These are phyloP conservation scores for Saraca asoca DNA, from an alignment of 331 rosid species.

Conservation along the genomic window DNA sequence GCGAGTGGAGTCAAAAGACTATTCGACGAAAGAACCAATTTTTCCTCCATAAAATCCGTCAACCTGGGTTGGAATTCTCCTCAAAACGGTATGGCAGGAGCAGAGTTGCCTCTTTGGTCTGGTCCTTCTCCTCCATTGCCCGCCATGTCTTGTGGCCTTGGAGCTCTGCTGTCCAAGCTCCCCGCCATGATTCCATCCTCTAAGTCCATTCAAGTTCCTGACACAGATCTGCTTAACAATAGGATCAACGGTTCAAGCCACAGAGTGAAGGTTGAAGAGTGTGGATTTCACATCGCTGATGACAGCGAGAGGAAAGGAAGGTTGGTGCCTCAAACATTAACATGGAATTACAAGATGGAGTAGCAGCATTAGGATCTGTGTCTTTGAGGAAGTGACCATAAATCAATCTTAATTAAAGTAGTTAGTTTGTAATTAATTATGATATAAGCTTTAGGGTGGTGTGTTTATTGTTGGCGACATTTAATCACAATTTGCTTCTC, in stretches of 20 bases:
- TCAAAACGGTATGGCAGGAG: slow-evolving; percentile 36
- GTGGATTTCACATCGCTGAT: slow-evolving; percentile 21
- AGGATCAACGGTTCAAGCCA: slow-evolving; percentile 30
- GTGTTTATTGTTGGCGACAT: slow-evolving; percentile 31
- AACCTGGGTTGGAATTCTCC: slow-evolving; percentile 70
- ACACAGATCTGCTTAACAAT: slow-evolving; percentile 31
- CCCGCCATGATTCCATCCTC: slow-evolving; percentile 37
- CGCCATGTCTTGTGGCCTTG: slow-evolving; percentile 57
- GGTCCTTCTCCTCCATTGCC: slow-evolving; percentile 58
- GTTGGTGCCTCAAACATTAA: slow-evolving; percentile 27
- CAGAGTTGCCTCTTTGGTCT: slow-evolving; percentile 52
- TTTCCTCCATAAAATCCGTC: slow-evolving; percentile 51
- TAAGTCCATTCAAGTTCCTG: slow-evolving; percentile 34
- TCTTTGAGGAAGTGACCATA: slow-evolving; percentile 32
- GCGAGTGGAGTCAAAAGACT: slow-evolving; percentile 47
- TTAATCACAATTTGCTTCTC: slow-evolving; percentile 31
- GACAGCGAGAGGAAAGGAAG: slow-evolving; percentile 45
- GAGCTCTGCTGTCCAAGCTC: slow-evolving; percentile 50
- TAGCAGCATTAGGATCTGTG: slow-evolving; percentile 21
- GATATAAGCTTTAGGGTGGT: slow-evolving; percentile 22
- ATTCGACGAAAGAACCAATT: slow-evolving; percentile 47
- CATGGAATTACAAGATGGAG: slow-evolving; percentile 30
- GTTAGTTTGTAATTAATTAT: slow-evolving; percentile 30
- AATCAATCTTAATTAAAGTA: slow-evolving; percentile 45
- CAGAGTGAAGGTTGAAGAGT: slow-evolving; percentile 41